Evolutionary conservation across 345 rosid genomes (phyloP).

Genomic region (Acer negundo): DNA sequence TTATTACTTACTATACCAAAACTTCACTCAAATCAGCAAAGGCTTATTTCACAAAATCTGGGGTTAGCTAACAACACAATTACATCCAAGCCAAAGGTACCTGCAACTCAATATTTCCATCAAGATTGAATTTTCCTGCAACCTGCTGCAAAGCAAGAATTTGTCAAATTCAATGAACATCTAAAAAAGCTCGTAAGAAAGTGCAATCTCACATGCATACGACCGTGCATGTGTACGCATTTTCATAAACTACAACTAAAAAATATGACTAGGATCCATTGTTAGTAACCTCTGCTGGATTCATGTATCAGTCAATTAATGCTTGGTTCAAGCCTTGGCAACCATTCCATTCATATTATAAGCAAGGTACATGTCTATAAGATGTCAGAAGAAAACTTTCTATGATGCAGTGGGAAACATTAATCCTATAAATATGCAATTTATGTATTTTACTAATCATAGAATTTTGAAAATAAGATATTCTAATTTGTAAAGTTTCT

Average conservation of each 20-base stretch:
- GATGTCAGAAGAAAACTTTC: neutral
- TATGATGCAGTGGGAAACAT: neutral
- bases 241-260: neutral
- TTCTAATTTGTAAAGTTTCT: neutral
- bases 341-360: neutral
- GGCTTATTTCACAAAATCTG: constrained; percentile 4
- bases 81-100: constrained; percentile 31
- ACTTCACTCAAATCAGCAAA: constrained; percentile 12
- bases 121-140: constrained; percentile 71
- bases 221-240: neutral
- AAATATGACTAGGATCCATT: neutral
- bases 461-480: constrained; percentile 1
- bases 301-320: neutral
- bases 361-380: neutral
- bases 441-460: neutral
- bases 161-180: constrained; percentile 26
- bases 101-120: constrained; percentile 81
- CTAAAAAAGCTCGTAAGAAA: constrained; percentile 8
- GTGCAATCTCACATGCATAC: neutral
- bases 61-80: constrained; percentile 1
- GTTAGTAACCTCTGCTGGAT: neutral
- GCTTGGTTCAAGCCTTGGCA: neutral
- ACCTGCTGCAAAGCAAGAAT: constrained; percentile 50
- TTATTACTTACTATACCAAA: constrained; percentile 14
- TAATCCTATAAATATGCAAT: too few species aligned